Base-by-base conservation (phyloP, 495 filamentous ascomycete species). In the Trichoderma erinaceum region DNA sequence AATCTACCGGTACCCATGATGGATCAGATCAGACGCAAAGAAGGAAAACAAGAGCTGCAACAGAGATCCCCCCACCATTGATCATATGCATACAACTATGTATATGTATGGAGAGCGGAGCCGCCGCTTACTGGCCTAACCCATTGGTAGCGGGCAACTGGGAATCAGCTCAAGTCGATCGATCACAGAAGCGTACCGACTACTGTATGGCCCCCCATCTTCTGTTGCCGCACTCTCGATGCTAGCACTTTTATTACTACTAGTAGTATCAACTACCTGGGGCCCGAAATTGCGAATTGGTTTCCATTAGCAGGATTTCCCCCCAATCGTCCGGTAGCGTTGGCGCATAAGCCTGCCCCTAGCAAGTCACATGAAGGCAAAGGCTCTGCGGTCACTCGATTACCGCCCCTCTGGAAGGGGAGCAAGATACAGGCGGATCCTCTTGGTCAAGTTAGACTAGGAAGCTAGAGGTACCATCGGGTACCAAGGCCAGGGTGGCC, bases 281-380 rank as follows among this genome's bases (percentile, higher is more conserved):
- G 50, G 50, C 50, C 2, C 4, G 4, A 25, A 25, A 56, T 21
- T 10, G 50, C 21, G 8, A 25, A 56, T 11, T 21, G 10, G 21
- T 56, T 12, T 61, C 25, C 13, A 3, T 27, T 27, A 11, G 25
- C n/a, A 6, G 35, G 35, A 38, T 21, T 61, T 61, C 52, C 8
- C 23, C 23, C 12, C 27, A 27, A 61, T 32, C 25, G 4, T 8
- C 56, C 6, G 48, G 18, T 52, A 29, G 56, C 56, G 56, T 21
- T 61, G 56, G 56, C 56, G 56, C 56, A 61, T 61, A 32, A 61
- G 27, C n/a, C 12, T 61, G 56, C 56, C 56, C 56, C 56, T 32
- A 50, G 48, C 48, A 52, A 52, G 48, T 52, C 48, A 52, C 48
- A 52, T 52, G 48, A 52, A 52, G 48, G 48, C 8, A 10, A 52